A percentile compares a stretch with the other conserved stretches of the same genome.
Evolutionary conservation across 495 filamentous ascomycete species (phyloP).

Genomic region (Neurospora sp.): DNA sequence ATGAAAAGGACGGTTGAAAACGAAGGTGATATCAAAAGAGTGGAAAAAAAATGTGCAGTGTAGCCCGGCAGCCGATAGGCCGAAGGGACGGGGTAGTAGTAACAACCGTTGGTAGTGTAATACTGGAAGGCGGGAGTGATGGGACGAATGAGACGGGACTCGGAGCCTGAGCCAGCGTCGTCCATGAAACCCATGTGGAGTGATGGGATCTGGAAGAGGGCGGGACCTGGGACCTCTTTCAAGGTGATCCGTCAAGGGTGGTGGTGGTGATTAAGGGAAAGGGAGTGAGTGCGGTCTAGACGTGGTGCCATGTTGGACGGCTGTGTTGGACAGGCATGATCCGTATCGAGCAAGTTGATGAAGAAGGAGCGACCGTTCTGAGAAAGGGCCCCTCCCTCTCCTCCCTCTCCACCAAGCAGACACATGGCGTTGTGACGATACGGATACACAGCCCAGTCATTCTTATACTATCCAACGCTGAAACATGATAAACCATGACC

Average conservation of each 20-base stretch:
- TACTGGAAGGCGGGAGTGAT: neutral
- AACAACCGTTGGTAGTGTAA: neutral
- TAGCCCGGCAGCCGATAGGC: slow-evolving; percentile 13
- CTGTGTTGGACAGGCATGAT: slow-evolving; percentile 19
- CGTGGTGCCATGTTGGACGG: slow-evolving; percentile 15
- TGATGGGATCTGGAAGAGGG: neutral
- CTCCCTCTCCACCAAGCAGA: neutral
- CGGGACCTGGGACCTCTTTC: neutral
- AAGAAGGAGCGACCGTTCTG: neutral
- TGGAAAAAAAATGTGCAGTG: slow-evolving; percentile 5
- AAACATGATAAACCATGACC: neutral
- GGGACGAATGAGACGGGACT: neutral
- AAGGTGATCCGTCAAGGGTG: neutral
- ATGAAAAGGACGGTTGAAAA: neutral
- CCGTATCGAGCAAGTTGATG: neutral
- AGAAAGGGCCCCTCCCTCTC: neutral
- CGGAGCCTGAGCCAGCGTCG: neutral
- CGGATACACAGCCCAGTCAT: neutral
- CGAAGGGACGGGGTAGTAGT: slow-evolving; percentile 6
- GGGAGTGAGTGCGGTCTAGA: slow-evolving; percentile 12
- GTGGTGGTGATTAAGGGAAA: neutral
- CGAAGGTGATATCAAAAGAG: slow-evolving; percentile 12
- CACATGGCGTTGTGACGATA: neutral
- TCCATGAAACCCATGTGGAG: neutral
- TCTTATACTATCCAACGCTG: neutral